Evolutionary conservation across 768 basidiomycete genomes (phyloP).

Genomic region (Lactifluus subvellereus): DNA sequence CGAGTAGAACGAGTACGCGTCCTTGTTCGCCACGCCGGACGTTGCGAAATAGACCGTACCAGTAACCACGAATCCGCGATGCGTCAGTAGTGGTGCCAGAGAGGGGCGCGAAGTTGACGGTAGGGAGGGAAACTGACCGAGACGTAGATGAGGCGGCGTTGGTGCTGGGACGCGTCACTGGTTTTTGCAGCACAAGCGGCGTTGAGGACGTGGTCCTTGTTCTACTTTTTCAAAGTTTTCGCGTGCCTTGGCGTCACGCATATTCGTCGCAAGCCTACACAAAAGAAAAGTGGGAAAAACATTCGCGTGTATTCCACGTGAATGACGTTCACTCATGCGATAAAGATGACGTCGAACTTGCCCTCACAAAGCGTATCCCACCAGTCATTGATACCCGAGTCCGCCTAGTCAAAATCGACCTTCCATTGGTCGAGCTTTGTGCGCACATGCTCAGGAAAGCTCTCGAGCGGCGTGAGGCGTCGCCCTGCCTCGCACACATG

Average conservation of each 20-base stretch:
- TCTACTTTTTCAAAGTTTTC: slow-evolving; percentile 72
- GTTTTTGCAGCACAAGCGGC: slow-evolving; percentile 63
- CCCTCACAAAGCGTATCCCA: slow-evolving; percentile 42
- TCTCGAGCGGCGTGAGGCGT: slow-evolving; percentile 42
- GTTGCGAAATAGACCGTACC: background rate
- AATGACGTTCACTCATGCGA: slow-evolving; percentile 42
- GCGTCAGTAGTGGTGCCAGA: background rate
- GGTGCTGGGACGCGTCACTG: slow-evolving; percentile 44
- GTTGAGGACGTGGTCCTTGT: slow-evolving; percentile 51
- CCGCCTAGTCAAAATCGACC: slow-evolving; percentile 63
- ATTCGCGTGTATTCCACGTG: background rate
- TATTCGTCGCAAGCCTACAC: slow-evolving; percentile 58
- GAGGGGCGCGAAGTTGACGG: no score
- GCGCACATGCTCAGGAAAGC: slow-evolving; percentile 35
- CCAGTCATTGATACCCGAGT: slow-evolving; percentile 27
- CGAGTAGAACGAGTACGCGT: slow-evolving; percentile 47
- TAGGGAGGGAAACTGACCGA: slow-evolving; percentile 42
- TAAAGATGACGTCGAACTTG: slow-evolving; percentile 69
- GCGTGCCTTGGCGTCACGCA: slow-evolving; percentile 51
- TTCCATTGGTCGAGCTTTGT: slow-evolving; percentile 63
- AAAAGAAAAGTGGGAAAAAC: background rate
- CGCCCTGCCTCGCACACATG: slow-evolving; percentile 68
- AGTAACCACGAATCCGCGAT: slow-evolving; percentile 39
- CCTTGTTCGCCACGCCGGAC: slow-evolving; percentile 39
- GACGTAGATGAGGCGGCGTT: slow-evolving; percentile 60